These are phyloP conservation scores for Diaporthe vexans DNA, from an alignment of 2,329 filamentous ascomycete genomes.

Conservation along the genomic window DNA sequence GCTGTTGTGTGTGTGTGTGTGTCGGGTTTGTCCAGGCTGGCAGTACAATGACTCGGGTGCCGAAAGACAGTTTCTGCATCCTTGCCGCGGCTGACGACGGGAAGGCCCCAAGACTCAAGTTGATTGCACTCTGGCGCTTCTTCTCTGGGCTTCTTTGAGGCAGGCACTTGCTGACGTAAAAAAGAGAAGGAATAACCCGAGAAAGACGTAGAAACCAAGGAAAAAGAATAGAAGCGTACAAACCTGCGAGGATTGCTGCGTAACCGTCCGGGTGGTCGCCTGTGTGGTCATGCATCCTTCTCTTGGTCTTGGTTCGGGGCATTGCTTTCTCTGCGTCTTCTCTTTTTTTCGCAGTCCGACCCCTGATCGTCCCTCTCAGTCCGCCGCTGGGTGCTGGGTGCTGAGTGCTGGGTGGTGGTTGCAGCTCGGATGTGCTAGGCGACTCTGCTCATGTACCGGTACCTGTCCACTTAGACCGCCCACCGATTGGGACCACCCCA, in stretches of 20 bases:
- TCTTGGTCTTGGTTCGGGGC: background rate
- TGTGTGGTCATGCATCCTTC: constrained; percentile 7
- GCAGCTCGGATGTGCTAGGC: constrained; percentile 25
- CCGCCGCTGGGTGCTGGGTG: background rate
- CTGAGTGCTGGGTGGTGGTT: background rate
- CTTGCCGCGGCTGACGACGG: constrained; percentile 19
- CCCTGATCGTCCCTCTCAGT: constrained; percentile 12
- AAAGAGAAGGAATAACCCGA: too few relatives aligned
- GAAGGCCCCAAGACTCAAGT: background rate
- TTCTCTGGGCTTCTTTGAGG: too few relatives aligned
- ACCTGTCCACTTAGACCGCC: constrained; percentile 32
- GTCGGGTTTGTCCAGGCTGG: constrained; percentile 4
- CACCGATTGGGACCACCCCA: constrained; percentile 41
- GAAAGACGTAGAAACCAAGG: too few relatives aligned
- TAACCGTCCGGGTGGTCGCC: background rate
- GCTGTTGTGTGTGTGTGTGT: constrained; percentile 4
- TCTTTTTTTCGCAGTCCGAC: constrained; percentile 28
- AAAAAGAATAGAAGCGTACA: background rate
- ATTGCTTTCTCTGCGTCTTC: constrained; percentile 2
- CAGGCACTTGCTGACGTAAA: constrained; percentile 25
- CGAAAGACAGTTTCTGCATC: constrained; percentile 25
- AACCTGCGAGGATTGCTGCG: constrained; percentile 6
- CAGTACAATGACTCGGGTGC: constrained; percentile 26
- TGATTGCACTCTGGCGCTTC: background rate
- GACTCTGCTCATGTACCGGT: constrained; percentile 32